Percentiles rank a stretch among this genome's conserved stretches.
Conservation (phyloP, 1,284 basidiomycete genomes). For the Thelephora terrestris region DNA sequence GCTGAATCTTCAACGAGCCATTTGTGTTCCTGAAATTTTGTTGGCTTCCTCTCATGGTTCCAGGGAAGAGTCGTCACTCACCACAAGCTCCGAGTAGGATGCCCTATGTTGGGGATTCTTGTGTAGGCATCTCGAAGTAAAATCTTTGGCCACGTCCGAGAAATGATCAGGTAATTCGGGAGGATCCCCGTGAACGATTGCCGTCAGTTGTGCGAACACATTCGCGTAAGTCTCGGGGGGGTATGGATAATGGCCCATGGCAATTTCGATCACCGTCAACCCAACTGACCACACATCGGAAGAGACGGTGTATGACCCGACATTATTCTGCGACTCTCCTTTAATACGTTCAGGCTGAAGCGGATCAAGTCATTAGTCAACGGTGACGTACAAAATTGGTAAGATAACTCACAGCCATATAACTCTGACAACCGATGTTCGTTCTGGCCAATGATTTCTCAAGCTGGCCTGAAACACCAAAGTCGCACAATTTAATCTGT, state of each 20-base stretch:
- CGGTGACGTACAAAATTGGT: slow-evolving; percentile 2
- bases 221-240: slow-evolving; percentile 98
- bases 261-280: slow-evolving; percentile 89
- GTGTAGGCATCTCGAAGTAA: slow-evolving; percentile 54
- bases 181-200: slow-evolving; percentile 91
- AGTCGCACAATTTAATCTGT: slow-evolving; percentile 93
- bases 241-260: slow-evolving; percentile 89
- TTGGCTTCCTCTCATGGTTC: neutral
- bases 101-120: slow-evolving; percentile 75
- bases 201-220: slow-evolving; percentile 92
- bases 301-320: slow-evolving; percentile 90
- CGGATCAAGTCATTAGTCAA: slow-evolving; percentile 1
- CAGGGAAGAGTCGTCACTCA: slow-evolving; percentile 14
- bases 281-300: slow-evolving; percentile 99
- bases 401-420: slow-evolving; percentile 79
- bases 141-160: slow-evolving; percentile 46
- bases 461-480: slow-evolving; percentile 95
- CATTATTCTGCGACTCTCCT: slow-evolving; percentile 81
- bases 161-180: slow-evolving; percentile 64
- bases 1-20: slow-evolving; percentile 50
- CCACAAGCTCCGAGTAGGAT: slow-evolving; percentile 78
- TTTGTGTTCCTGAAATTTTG: slow-evolving; percentile 43
- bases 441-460: slow-evolving; percentile 96
- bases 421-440: slow-evolving; percentile 97
- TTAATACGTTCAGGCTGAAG: slow-evolving; percentile 87